Conservation (phyloP, 2,329 filamentous ascomycete species). For the Aspergillus brasiliensis region DNA sequence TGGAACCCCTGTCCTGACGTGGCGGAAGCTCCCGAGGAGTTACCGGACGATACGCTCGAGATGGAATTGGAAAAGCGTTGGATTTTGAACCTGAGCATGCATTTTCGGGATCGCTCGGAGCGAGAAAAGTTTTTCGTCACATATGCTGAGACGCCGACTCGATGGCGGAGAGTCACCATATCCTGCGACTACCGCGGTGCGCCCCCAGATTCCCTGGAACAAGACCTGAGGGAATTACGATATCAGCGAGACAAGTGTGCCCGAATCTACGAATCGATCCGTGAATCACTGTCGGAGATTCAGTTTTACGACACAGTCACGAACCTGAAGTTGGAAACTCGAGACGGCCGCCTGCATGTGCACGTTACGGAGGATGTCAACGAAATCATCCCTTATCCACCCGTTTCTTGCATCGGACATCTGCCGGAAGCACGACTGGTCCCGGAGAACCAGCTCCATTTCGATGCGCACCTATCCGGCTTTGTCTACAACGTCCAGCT, state of each 20-base stretch:
- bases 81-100: constrained; percentile 98
- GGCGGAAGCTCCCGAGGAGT: constrained; percentile 28
- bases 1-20: constrained; percentile 32
- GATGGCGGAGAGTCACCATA: constrained; percentile 86
- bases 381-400: constrained; percentile 88
- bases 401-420: constrained; percentile 71
- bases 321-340: constrained; percentile 90
- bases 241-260: constrained; percentile 91
- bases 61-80: constrained; percentile 84
- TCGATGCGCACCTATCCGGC: constrained; percentile 91
- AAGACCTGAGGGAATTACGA: constrained; percentile 73
- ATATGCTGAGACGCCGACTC: constrained; percentile 75
- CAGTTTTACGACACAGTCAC: constrained; percentile 96
- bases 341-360: constrained; percentile 83
- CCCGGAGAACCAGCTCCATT: constrained; percentile 74
- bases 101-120: constrained; percentile 89
- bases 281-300: constrained; percentile 88
- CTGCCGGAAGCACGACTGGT: constrained; percentile 54
- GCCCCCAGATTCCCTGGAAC: constrained; percentile 78
- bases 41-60: constrained; percentile 56
- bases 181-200: constrained; percentile 89
- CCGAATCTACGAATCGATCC: constrained; percentile 91
- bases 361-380: constrained; percentile 97
- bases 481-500: constrained; percentile 94
- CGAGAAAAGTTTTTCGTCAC: constrained; percentile 98